These are phyloP conservation scores for Fusarium sp. DNA, from an alignment of 2,329 filamentous ascomycete species.

Conservation along the genomic window DNA sequence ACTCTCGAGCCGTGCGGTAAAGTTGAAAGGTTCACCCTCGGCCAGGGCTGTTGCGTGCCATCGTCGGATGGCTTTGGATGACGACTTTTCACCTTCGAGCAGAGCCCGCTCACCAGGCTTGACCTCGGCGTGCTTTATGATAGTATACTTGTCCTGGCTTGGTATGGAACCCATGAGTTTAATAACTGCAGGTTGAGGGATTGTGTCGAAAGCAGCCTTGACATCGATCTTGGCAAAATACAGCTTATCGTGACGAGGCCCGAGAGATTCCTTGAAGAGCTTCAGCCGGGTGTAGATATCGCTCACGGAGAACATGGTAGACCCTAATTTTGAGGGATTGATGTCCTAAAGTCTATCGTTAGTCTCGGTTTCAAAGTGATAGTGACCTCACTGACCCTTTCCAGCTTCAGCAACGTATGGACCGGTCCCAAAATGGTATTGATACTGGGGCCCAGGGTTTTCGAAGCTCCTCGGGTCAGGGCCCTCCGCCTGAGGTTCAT, in stretches of 20 bases:
- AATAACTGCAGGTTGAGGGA: constrained; percentile 83
- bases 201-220: constrained; percentile 92
- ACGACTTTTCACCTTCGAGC: constrained; percentile 31
- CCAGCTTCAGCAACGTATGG: constrained; percentile 80
- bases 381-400: constrained; percentile 67
- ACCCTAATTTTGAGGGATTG: constrained; percentile 74
- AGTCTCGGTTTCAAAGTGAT: constrained; percentile 7
- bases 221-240: constrained; percentile 97
- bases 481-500: constrained; percentile 82
- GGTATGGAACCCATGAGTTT: constrained; percentile 71
- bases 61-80: constrained; percentile 55
- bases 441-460: constrained; percentile 61
- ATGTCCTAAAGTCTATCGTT: constrained; percentile 46
- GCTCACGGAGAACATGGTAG: constrained; percentile 82
- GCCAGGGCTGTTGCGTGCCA: constrained; percentile 67
- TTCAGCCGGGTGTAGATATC: constrained; percentile 83
- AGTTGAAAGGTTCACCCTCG: constrained; percentile 54
- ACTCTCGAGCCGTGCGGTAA: constrained; percentile 59
- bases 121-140: constrained; percentile 81
- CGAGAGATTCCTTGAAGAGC: constrained; percentile 70
- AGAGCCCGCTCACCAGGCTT: constrained; percentile 56
- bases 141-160: constrained; percentile 71
- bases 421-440: constrained; percentile 74
- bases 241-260: constrained; percentile 57
- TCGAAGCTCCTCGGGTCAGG: constrained; percentile 70